Percentiles rank a stretch among this genome's conserved stretches.
These are phyloP conservation scores for Penicillium cosmopolitanum DNA, from an alignment of 495 filamentous ascomycete genomes.

Conservation along the genomic window DNA sequence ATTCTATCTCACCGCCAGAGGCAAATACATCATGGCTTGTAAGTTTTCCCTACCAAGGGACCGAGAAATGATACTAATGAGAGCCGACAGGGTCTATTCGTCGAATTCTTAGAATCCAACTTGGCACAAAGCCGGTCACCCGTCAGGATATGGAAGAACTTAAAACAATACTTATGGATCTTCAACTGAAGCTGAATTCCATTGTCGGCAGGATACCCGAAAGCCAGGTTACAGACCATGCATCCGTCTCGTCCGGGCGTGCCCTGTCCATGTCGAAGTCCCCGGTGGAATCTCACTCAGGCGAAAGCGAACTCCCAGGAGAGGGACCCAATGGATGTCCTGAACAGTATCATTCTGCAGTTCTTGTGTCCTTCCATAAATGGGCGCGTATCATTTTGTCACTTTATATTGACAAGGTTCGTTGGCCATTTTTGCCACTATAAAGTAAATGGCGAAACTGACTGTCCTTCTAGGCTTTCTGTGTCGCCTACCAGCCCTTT, in stretches of 20 bases:
- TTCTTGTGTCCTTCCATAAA: slow-evolving; percentile 51
- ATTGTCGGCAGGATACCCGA: slow-evolving; percentile 48
- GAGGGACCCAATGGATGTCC: slow-evolving; percentile 42
- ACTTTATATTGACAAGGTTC: slow-evolving; percentile 50
- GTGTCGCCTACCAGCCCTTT: slow-evolving; percentile 59
- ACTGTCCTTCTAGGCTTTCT: slow-evolving; percentile 44
- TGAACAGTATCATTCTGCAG: slow-evolving; percentile 50
- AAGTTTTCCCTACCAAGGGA: slow-evolving; percentile 18
- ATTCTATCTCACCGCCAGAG: slow-evolving; percentile 48
- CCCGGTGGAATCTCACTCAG: slow-evolving; percentile 29
- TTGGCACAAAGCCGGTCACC: slow-evolving; percentile 49
- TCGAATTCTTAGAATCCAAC: slow-evolving; percentile 48
- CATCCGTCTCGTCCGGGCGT: slow-evolving; percentile 24
- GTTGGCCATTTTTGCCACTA: neutral
- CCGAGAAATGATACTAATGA: slow-evolving; percentile 16
- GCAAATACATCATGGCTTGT: slow-evolving; percentile 55
- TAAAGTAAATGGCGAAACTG: slow-evolving; percentile 1
- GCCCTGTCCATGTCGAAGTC: slow-evolving; percentile 38
- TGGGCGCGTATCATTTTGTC: slow-evolving; percentile 51
- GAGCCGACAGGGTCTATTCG: slow-evolving; percentile 43
- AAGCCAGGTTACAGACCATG: slow-evolving; percentile 9
- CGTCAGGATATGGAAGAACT: slow-evolving; percentile 51
- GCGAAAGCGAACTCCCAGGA: slow-evolving; percentile 40
- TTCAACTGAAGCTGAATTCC: slow-evolving; percentile 49
- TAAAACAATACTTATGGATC: slow-evolving; percentile 45